phyloP scores from a whole-genome alignment of 805 yeast species.

The Schwanniomyces sp. region DNA sequence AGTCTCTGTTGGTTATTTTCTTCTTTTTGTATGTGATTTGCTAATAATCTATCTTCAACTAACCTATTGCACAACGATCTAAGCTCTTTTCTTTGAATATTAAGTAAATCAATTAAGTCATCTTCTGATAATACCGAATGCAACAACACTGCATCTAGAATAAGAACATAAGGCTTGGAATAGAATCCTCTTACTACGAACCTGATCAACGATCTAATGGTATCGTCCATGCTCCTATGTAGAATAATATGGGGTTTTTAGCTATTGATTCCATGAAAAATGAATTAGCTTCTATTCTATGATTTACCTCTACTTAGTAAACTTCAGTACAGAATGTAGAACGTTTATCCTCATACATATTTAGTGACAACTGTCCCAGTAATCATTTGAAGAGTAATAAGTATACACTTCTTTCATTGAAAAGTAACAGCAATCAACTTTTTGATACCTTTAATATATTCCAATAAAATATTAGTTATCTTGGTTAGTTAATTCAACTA shows the following conservation, averaged over 20 bases:
- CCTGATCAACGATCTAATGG: slow-evolving; percentile 58
- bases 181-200: slow-evolving; percentile 87
- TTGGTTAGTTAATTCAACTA: too few species aligned
- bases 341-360: background rate
- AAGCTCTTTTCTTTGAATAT: slow-evolving; percentile 83
- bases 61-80: slow-evolving; percentile 78
- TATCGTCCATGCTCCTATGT: slow-evolving; percentile 35
- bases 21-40: slow-evolving; percentile 65
- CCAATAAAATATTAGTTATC: too few species aligned
- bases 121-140: slow-evolving; percentile 93
- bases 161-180: slow-evolving; percentile 75
- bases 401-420: too few species aligned
- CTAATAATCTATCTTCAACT: slow-evolving; percentile 79
- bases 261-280: background rate
- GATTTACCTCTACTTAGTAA: background rate
- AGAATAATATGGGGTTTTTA: background rate
- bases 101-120: slow-evolving; percentile 77
- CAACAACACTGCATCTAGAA: slow-evolving; percentile 81
- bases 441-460: too few species aligned
- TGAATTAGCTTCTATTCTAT: background rate
- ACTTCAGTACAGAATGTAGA: background rate
- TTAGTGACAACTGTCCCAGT: too few species aligned
- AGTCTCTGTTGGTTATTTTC: slow-evolving; percentile 58
- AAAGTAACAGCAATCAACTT: too few species aligned
- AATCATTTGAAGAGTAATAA: too few species aligned